Conservation (phyloP, 495 filamentous ascomycete species). For the Penicillium silybi region DNA sequence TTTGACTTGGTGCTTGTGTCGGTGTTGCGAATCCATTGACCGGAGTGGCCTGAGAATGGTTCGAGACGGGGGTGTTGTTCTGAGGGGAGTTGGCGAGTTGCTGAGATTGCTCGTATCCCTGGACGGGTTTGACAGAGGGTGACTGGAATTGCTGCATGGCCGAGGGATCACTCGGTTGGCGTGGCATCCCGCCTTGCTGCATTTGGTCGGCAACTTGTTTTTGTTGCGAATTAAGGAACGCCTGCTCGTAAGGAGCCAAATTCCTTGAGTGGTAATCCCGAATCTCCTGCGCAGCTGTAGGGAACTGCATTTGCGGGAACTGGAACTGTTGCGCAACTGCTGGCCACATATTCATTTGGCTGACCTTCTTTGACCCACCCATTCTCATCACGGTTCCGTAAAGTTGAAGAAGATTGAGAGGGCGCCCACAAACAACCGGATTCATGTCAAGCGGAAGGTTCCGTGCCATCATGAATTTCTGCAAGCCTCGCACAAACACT, state of each 20-base stretch:
- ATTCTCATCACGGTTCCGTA: conserved; percentile 72
- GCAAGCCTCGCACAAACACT: conserved; percentile 71
- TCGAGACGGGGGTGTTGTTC: conserved; percentile 26
- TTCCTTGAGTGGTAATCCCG: conserved; percentile 70
- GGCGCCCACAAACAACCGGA: conserved; percentile 66
- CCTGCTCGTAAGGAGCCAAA: conserved; percentile 68
- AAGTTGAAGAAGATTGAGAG: conserved; percentile 66
- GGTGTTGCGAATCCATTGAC: conserved; percentile 45
- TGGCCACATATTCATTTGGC: conserved; percentile 64
- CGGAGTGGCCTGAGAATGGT: conserved; percentile 29
- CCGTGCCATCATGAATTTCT: conserved; percentile 65
- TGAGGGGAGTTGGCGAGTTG: conserved; percentile 37
- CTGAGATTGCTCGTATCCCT: conserved; percentile 33
- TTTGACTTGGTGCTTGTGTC: conserved; percentile 36
- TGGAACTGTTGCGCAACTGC: conserved; percentile 64
- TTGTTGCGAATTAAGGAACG: conserved; percentile 58
- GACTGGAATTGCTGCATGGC: conserved; percentile 42
- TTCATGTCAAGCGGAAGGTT: conserved; percentile 65
- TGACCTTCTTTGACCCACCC: conserved; percentile 74
- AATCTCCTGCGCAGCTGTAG: conserved; percentile 62
- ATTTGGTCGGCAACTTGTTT: conserved; percentile 49
- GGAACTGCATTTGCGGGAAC: conserved; percentile 62
- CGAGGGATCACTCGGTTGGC: conserved; percentile 35
- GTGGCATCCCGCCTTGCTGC: conserved; percentile 43
- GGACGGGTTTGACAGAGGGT: conserved; percentile 29